phyloP scores from a whole-genome alignment of 2,329 filamentous ascomycete genomes.

The Trichophaea hybrida region DNA sequence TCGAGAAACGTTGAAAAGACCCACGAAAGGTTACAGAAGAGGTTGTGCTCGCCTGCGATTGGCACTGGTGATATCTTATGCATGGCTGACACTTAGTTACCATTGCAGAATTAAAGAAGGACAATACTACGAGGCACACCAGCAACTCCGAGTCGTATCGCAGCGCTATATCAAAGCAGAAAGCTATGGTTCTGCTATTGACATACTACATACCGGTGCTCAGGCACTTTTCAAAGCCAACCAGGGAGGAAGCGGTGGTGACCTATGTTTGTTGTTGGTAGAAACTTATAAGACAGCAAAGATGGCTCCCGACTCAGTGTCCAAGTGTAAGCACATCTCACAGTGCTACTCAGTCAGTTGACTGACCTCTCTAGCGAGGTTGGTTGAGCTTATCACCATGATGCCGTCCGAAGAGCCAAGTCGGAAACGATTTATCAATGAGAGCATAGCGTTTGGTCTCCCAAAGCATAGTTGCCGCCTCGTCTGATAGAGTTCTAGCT shows the following conservation, averaged over 20 bases:
- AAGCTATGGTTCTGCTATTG: constrained; percentile 73
- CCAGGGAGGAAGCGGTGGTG: constrained; percentile 86
- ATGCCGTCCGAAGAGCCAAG: constrained; percentile 77
- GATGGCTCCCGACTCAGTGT: constrained; percentile 58
- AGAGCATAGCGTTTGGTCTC: constrained; percentile 57
- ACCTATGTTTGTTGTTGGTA: constrained; percentile 72
- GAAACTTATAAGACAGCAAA: constrained; percentile 84
- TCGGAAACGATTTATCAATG: constrained; percentile 78
- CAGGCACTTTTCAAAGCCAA: constrained; percentile 75
- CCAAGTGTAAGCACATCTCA: constrained; percentile 31
- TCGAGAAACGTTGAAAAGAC: constrained; percentile 23
- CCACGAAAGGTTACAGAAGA: constrained; percentile 17
- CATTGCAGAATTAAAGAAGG: constrained; percentile 62
- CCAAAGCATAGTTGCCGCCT: neutral
- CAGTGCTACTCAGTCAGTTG: neutral
- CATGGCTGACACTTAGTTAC: neutral
- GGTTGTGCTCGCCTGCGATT: constrained; percentile 2
- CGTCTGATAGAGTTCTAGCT: constrained; percentile 35
- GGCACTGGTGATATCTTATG: neutral
- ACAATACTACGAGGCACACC: constrained; percentile 94
- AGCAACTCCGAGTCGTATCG: constrained; percentile 91
- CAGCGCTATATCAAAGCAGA: constrained; percentile 80
- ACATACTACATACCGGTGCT: constrained; percentile 72
- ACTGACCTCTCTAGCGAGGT: constrained; percentile 34
- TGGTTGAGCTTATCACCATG: constrained; percentile 64